These are phyloP conservation scores for Solanum ahanhuiri DNA, from an alignment of 257 asterid genomes.

Conservation along the genomic window DNA sequence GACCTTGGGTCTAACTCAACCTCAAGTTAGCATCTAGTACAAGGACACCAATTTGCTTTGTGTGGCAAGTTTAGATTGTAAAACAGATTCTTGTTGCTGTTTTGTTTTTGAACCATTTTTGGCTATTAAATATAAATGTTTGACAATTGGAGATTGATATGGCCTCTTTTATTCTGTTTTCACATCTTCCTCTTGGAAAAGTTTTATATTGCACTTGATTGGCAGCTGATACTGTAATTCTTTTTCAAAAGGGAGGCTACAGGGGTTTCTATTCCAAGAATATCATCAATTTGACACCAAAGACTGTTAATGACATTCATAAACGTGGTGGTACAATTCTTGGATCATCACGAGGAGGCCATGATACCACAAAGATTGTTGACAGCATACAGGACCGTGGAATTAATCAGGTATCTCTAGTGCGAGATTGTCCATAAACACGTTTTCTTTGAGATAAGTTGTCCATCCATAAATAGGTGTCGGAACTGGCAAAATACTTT, in stretches of 20 bases:
- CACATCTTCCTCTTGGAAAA: background rate
- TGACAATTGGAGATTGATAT: background rate
- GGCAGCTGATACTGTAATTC: conserved; percentile 9
- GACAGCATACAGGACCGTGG: conserved; percentile 97
- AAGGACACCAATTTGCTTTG: background rate
- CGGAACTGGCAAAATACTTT: background rate
- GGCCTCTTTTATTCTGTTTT: background rate
- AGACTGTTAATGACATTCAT: conserved; percentile 74
- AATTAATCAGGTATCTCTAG: conserved; percentile 69
- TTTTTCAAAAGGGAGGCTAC: conserved; percentile 79
- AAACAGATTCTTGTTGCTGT: background rate
- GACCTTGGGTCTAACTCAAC: background rate
- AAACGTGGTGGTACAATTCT: conserved; percentile 95
- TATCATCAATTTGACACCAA: conserved; percentile 66
- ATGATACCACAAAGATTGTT: conserved; percentile 82
- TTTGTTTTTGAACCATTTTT: background rate
- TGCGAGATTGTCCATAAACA: background rate
- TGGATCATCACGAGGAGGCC: conserved; percentile 98
- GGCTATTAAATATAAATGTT: background rate
- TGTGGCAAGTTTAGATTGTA: background rate
- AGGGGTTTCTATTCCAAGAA: conserved; percentile 88
- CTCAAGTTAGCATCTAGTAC: background rate
- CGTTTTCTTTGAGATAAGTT: background rate
- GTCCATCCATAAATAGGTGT: background rate
- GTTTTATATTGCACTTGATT: background rate